Percentiles rank a stretch among this genome's conserved stretches.
These are phyloP conservation scores for Eleusine indica DNA, from an alignment of 176 grass and related monocot genomes.

Conservation along the genomic window DNA sequence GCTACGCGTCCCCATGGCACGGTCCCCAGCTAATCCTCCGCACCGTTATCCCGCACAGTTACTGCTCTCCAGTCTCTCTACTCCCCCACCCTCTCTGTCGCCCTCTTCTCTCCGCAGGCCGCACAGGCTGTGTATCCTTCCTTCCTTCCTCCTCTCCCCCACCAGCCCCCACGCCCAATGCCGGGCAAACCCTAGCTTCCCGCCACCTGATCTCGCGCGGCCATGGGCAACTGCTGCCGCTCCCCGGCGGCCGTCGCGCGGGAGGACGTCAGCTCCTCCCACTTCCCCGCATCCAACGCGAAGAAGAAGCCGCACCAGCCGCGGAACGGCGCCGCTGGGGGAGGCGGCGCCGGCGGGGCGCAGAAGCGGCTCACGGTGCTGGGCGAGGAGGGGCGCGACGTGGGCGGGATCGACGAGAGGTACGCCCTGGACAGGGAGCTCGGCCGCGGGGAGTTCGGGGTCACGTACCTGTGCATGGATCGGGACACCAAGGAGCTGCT, in stretches of 20 bases:
- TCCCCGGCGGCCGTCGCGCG: slow-evolving; percentile 90
- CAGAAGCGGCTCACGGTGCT: slow-evolving; percentile 83
- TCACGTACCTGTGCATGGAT: slow-evolving; percentile 97
- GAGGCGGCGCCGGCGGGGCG: slow-evolving; percentile 31
- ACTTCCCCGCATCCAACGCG: slow-evolving; percentile 61
- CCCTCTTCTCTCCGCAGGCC: slow-evolving; percentile 18
- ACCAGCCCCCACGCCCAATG: slow-evolving; percentile 41
- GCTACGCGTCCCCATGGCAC: slow-evolving; percentile 40
- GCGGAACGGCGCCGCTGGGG: slow-evolving; percentile 38
- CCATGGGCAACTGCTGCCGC: slow-evolving; percentile 98
- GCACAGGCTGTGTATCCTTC: slow-evolving; percentile 9
- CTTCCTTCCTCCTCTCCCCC: not conserved
- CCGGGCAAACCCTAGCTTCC: slow-evolving; percentile 57
- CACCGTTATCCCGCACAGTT: slow-evolving; percentile 58
- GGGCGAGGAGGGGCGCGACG: slow-evolving; percentile 51
- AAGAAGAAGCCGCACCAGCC: slow-evolving; percentile 76
- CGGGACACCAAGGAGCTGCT: slow-evolving; percentile 79
- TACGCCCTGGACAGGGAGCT: slow-evolving; percentile 90
- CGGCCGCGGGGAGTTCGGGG: slow-evolving; percentile 96
- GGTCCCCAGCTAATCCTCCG: slow-evolving; percentile 25
- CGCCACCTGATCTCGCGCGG: slow-evolving; percentile 33
- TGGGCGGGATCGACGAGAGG: slow-evolving; percentile 74
- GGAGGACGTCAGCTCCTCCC: slow-evolving; percentile 82
- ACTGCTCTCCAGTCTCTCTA: slow-evolving; percentile 26
- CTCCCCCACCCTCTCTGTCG: not conserved